phyloP scores from a whole-genome alignment of 169 alveolate species.

The Cyclospora cayetanensis region DNA sequence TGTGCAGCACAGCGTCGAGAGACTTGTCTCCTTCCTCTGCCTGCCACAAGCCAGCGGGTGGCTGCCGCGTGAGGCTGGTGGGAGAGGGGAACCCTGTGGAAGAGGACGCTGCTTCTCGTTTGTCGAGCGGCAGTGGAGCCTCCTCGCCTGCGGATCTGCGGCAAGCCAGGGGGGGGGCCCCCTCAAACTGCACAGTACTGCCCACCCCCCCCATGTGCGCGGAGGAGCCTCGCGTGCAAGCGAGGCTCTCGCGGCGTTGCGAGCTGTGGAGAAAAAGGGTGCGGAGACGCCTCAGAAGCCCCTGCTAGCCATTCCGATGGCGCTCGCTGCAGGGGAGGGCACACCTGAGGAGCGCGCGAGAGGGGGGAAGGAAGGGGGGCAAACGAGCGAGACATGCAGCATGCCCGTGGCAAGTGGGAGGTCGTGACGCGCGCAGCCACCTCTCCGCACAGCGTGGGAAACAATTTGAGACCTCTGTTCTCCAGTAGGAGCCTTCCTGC shows the following conservation, averaged over 20 bases:
- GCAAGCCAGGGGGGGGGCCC: not conserved
- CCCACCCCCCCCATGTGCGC: slow-evolving; percentile 46
- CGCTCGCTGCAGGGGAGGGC: not conserved
- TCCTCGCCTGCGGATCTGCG: not conserved
- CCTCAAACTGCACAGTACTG: slow-evolving; percentile 52
- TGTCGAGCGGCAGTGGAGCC: not conserved
- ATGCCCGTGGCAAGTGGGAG: not conserved
- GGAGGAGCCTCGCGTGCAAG: not conserved
- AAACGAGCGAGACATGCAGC: not conserved
- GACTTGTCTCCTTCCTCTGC: slow-evolving; percentile 51
- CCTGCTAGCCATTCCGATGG: slow-evolving; percentile 47
- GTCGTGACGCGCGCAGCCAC: not conserved
- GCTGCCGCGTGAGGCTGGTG: not conserved
- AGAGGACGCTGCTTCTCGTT: slow-evolving; percentile 15
- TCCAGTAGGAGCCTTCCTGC: not conserved
- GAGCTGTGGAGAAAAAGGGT: not conserved
- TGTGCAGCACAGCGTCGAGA: slow-evolving; percentile 46
- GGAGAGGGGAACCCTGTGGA: not conserved
- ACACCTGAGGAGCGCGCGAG: not conserved
- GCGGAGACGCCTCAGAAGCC: slow-evolving; percentile 28
- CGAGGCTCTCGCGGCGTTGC: not conserved
- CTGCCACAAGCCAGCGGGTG: slow-evolving; percentile 24
- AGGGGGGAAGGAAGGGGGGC: not conserved
- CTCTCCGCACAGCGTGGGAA: no score
- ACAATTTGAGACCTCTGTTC: slow-evolving; percentile 32